Conservation (phyloP, 176 grass and related monocot species). For the Luzula sylvatica region DNA sequence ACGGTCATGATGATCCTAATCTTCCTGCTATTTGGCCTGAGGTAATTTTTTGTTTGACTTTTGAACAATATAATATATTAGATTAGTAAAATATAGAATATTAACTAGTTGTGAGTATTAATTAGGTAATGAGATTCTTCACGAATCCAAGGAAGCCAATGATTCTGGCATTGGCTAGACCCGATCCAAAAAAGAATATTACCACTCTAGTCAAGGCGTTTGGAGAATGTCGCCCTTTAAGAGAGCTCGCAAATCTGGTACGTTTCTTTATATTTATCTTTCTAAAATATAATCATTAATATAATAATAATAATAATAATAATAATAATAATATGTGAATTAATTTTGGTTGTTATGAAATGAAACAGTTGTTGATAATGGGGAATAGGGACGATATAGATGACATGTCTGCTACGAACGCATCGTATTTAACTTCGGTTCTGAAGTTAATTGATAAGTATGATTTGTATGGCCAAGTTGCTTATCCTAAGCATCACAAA, state of each 20-base stretch:
- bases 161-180: conserved; percentile 47
- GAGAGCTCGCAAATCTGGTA: conserved; percentile 47
- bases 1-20: conserved; percentile 36
- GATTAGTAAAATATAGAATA: background rate
- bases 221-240: conserved; percentile 43
- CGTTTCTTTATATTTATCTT: background rate
- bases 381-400: conserved; percentile 45
- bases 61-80: conserved; percentile 4
- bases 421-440: conserved; percentile 32
- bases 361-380: conserved; percentile 38
- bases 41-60: conserved; percentile 15
- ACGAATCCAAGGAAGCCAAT: conserved; percentile 54
- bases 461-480: conserved; percentile 45
- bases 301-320: too few relatives aligned
- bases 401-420: conserved; percentile 47
- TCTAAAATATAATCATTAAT: background rate
- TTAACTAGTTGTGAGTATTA: background rate
- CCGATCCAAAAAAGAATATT: conserved; percentile 51
- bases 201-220: conserved; percentile 48
- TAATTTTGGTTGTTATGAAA: background rate
- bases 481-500: conserved; percentile 50
- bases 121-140: conserved; percentile 49
- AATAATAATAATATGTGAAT: background rate
- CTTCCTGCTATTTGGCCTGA: conserved; percentile 36
- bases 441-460: conserved; percentile 54